Evolutionary conservation across 2,329 filamentous ascomycete species (phyloP).

Genomic region (Penicillium sp.): DNA sequence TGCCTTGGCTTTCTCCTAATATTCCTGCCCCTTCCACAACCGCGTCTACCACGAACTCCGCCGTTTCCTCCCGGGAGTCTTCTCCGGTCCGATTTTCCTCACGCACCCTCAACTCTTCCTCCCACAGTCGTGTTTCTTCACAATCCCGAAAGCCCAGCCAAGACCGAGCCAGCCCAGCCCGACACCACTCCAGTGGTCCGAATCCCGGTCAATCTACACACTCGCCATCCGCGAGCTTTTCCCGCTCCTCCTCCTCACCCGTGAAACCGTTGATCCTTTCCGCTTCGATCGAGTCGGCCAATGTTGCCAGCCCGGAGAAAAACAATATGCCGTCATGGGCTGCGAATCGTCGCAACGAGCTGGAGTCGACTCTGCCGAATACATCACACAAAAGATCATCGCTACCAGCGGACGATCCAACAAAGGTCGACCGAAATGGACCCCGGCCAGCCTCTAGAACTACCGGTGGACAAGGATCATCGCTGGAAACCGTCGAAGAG

Average conservation of each 20-base stretch:
- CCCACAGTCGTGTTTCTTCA: slow-evolving; percentile 40
- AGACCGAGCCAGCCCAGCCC: slow-evolving; percentile 62
- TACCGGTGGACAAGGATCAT: slow-evolving; percentile 61
- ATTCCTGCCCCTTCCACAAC: slow-evolving; percentile 31
- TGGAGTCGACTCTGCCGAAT: slow-evolving; percentile 37
- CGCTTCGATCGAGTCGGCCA: slow-evolving; percentile 63
- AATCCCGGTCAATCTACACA: slow-evolving; percentile 39
- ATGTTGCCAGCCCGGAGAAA: slow-evolving; percentile 67
- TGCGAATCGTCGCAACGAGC: slow-evolving; percentile 31
- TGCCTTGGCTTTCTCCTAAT: slow-evolving; percentile 35
- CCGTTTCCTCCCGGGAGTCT: slow-evolving; percentile 51
- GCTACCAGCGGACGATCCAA: slow-evolving; percentile 27
- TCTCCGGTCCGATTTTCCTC: slow-evolving; percentile 45
- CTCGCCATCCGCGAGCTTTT: slow-evolving; percentile 63
- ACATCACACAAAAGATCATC: slow-evolving; percentile 39
- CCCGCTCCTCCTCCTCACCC: slow-evolving; percentile 68
- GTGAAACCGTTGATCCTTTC: slow-evolving; percentile 67
- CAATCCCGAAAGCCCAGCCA: slow-evolving; percentile 69
- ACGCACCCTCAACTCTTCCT: slow-evolving; percentile 32
- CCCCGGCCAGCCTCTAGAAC: slow-evolving; percentile 60
- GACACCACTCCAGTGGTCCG: slow-evolving; percentile 48
- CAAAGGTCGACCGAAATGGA: slow-evolving; percentile 40
- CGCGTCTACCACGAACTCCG: slow-evolving; percentile 47
- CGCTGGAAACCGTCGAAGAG: slow-evolving; percentile 89
- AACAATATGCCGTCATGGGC: slow-evolving; percentile 46